Percentiles rank a stretch among this genome's conserved stretches.
phyloP scores from a whole-genome alignment of 1,284 basidiomycete species.

The Kwoniella shivajii region DNA sequence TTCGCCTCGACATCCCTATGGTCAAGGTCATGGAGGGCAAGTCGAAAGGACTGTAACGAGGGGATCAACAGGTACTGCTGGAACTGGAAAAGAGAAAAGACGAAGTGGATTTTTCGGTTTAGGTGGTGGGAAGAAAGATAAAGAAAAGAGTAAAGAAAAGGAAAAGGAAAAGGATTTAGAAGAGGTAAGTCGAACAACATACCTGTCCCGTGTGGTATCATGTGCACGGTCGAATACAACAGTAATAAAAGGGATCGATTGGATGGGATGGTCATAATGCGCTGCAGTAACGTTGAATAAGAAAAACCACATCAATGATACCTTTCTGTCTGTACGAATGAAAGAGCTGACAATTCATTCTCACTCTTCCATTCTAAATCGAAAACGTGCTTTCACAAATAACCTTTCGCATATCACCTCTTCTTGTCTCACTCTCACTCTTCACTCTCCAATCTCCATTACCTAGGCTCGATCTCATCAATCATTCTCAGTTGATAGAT shows the following conservation, averaged over 20 bases:
- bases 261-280: no score
- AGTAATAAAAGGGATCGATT: no score
- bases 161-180: slow-evolving; percentile 20
- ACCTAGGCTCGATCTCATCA: slow-evolving; percentile 7
- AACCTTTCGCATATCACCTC: no score
- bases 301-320: no score
- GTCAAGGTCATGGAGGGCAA: no score
- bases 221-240: neutral
- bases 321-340: no score
- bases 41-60: neutral
- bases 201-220: neutral
- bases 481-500: slow-evolving; percentile 14
- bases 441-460: neutral
- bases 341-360: no score
- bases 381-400: no score
- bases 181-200: slow-evolving; percentile 15
- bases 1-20: no score
- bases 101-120: slow-evolving; percentile 42
- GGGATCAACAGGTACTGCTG: slow-evolving; percentile 1
- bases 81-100: slow-evolving; percentile 24
- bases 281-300: no score
- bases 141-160: slow-evolving; percentile 30
- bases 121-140: slow-evolving; percentile 39
- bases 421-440: neutral
- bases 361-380: no score